A percentile compares a stretch with the other conserved stretches of the same genome.
phyloP scores from a whole-genome alignment of 805 yeast genomes.

The Candida sonorensis region DNA sequence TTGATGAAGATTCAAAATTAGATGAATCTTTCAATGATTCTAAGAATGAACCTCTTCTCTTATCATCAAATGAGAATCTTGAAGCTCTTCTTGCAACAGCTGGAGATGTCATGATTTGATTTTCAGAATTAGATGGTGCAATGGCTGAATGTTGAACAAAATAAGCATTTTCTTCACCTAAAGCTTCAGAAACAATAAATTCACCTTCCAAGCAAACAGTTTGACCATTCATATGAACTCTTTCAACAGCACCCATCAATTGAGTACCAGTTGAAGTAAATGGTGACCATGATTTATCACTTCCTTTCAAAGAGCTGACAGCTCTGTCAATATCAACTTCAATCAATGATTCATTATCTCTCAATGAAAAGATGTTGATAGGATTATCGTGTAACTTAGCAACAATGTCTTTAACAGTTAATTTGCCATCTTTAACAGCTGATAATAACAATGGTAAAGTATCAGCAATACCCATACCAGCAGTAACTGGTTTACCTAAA shows the following conservation, averaged over 20 bases:
- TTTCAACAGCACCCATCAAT: slow-evolving; percentile 78
- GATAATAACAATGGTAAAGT: slow-evolving; percentile 74
- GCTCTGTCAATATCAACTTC: slow-evolving; percentile 80
- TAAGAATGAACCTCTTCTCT: slow-evolving; percentile 30
- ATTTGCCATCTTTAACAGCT: slow-evolving; percentile 68
- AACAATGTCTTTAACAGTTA: slow-evolving; percentile 68
- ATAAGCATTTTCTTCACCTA: slow-evolving; percentile 52
- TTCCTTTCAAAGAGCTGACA: slow-evolving; percentile 33
- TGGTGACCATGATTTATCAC: slow-evolving; percentile 45
- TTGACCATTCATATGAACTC: slow-evolving; percentile 73
- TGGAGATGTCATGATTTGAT: slow-evolving; percentile 24
- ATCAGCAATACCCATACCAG: slow-evolving; percentile 77
- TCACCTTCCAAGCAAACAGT: slow-evolving; percentile 84
- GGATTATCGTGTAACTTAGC: slow-evolving; percentile 76
- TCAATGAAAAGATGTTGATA: slow-evolving; percentile 71
- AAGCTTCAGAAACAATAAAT: slow-evolving; percentile 49
- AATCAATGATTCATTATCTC: slow-evolving; percentile 70
- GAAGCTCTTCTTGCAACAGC: slow-evolving; percentile 34
- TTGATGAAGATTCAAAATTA: slow-evolving; percentile 41
- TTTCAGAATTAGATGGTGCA: slow-evolving; percentile 24
- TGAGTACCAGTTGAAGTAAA: slow-evolving; percentile 36
- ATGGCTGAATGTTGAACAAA: slow-evolving; percentile 37
- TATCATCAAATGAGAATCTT: slow-evolving; percentile 45
- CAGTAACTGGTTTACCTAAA: slow-evolving; percentile 49
- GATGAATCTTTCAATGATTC: slow-evolving; percentile 28